A percentile compares a stretch with the other conserved stretches of the same genome.
Evolutionary conservation across 805 yeast species (phyloP).

Genomic region (Lipomyces yamadae): DNA sequence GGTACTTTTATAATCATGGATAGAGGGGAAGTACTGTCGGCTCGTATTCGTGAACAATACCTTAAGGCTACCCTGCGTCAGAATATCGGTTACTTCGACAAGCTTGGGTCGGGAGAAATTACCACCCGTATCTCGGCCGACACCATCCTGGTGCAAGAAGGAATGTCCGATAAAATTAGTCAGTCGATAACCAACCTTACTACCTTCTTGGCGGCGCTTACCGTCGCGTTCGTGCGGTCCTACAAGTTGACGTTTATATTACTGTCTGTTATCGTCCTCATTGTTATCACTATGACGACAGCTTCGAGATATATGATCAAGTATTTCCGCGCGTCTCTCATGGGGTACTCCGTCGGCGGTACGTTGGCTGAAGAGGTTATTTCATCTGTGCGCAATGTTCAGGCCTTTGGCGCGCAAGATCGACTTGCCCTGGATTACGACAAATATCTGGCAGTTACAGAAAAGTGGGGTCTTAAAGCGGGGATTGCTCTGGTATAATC

Average conservation of each 20-base stretch:
- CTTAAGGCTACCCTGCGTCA: constrained; percentile 48
- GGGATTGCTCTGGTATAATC: constrained; percentile 39
- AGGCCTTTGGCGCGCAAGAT: constrained; percentile 51
- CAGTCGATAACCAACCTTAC: constrained; percentile 46
- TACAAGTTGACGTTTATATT: constrained; percentile 49
- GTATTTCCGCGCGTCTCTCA: constrained; percentile 24
- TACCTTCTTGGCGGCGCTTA: constrained; percentile 49
- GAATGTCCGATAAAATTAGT: constrained; percentile 52
- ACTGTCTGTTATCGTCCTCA: constrained; percentile 44
- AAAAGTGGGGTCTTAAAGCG: constrained; percentile 30
- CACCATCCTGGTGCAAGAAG: constrained; percentile 50
- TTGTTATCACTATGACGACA: constrained; percentile 41
- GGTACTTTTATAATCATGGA: constrained; percentile 47
- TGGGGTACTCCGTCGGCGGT: constrained; percentile 37
- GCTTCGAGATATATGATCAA: constrained; percentile 43
- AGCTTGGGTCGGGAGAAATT: constrained; percentile 51
- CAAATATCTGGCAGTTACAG: constrained; percentile 40
- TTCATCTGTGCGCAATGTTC: constrained; percentile 49
- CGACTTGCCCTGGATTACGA: constrained; percentile 46
- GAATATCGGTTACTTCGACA: constrained; percentile 51
- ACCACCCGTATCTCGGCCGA: constrained; percentile 51
- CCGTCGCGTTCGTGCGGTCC: constrained; percentile 47
- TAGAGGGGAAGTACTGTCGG: constrained; percentile 50
- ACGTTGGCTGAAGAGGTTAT: constrained; percentile 51
- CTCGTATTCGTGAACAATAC: constrained; percentile 48